Percentiles rank a stretch among this genome's conserved stretches.
These are phyloP conservation scores for Eucalyptus pauciflora DNA, from an alignment of 345 rosid genomes.

Conservation along the genomic window DNA sequence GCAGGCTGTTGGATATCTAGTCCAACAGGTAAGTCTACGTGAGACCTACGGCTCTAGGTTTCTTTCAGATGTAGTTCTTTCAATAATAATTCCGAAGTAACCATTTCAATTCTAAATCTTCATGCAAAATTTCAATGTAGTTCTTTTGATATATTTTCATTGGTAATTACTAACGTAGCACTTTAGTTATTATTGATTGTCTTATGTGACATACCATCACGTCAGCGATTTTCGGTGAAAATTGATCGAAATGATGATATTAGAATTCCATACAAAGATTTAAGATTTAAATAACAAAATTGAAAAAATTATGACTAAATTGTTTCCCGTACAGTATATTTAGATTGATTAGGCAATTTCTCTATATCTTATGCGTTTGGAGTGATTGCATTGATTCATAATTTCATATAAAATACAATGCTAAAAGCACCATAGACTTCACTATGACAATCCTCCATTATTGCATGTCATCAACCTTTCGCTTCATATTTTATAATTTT, in stretches of 20 bases:
- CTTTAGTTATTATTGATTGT: no score
- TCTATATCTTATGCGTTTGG: neutral
- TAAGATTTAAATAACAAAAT: neutral
- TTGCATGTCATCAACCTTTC: neutral
- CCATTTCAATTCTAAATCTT: no score
- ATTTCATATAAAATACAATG: no score
- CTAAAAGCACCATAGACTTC: neutral
- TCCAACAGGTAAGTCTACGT: no score
- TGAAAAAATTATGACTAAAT: rapidly evolving
- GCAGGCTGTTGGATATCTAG: no score
- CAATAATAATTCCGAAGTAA: no score
- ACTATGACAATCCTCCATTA: neutral
- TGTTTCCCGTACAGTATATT: rapidly evolving
- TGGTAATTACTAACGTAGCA: no score
- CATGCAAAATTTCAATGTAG: no score
- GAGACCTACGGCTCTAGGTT: no score
- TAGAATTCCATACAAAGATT: rapidly evolving
- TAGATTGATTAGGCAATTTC: no score
- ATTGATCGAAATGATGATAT: rapidly evolving
- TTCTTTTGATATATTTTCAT: no score
- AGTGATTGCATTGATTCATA: neutral
- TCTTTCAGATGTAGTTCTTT: no score
- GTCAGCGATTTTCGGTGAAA: rapidly evolving
- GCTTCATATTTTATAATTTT: neutral
- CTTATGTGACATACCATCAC: rapidly evolving